phyloP scores from a whole-genome alignment of 331 rosid genomes.

The Arachis monticola region DNA sequence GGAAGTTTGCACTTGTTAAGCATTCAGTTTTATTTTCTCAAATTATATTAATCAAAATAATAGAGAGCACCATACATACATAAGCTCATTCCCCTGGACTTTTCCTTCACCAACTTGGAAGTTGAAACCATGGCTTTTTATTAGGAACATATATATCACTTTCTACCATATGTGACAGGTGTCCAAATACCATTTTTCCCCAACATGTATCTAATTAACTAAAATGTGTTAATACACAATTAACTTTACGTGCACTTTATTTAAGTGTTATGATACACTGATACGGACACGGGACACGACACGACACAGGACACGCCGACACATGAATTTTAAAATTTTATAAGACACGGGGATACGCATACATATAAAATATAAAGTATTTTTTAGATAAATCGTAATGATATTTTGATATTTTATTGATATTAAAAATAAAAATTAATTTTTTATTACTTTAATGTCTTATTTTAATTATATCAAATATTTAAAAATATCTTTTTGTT shows the following conservation, averaged over 20 bases:
- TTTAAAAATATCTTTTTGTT: too few relatives aligned
- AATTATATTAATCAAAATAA: conserved; percentile 46
- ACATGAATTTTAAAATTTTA: too few relatives aligned
- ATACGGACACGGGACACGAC: too few relatives aligned
- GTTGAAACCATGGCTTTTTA: conserved; percentile 36
- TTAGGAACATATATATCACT: conserved; percentile 34
- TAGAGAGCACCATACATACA: conserved; percentile 14
- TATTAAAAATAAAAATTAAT: too few relatives aligned
- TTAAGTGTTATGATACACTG: too few relatives aligned
- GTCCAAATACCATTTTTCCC: conserved; percentile 47
- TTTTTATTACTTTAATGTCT: too few relatives aligned
- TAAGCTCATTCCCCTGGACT: conserved; percentile 59
- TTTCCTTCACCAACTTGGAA: conserved; percentile 57
- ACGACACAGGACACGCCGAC: too few relatives aligned
- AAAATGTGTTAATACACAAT: neutral
- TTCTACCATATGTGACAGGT: conserved; percentile 10
- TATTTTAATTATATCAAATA: too few relatives aligned
- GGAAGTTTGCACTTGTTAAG: conserved; percentile 58
- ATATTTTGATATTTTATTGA: too few relatives aligned
- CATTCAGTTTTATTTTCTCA: conserved; percentile 29
- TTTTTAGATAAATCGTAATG: too few relatives aligned
- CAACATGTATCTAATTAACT: conserved; percentile 14
- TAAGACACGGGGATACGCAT: too few relatives aligned
- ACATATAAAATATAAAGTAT: too few relatives aligned
- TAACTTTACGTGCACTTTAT: neutral